A percentile compares a stretch with the other conserved stretches of the same genome.
Evolutionary conservation across 2,329 filamentous ascomycete genomes (phyloP).

Genomic region (Colletotrichum sp.): DNA sequence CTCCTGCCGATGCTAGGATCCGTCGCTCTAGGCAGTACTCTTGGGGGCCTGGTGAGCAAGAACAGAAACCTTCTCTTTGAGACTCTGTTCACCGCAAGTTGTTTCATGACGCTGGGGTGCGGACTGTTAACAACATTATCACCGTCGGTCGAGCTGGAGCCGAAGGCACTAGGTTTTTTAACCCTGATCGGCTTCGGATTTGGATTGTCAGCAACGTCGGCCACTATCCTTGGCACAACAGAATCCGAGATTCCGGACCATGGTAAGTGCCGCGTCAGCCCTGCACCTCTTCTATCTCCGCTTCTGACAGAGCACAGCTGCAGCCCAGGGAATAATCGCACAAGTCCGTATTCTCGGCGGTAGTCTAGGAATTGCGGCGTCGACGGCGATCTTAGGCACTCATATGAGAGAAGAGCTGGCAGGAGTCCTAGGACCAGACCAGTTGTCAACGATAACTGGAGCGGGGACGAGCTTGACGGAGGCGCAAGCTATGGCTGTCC

Average conservation of each 20-base stretch:
- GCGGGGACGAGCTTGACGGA: constrained; percentile 26
- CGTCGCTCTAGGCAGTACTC: constrained; percentile 48
- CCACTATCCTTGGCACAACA: constrained; percentile 49
- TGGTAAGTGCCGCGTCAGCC: constrained; percentile 36
- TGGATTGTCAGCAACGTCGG: constrained; percentile 50
- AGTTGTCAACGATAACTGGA: constrained; percentile 30
- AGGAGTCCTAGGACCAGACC: constrained; percentile 29
- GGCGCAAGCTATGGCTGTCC: constrained; percentile 35
- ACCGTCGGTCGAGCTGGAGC: constrained; percentile 36
- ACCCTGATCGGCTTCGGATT: constrained; percentile 58
- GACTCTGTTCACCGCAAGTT: constrained; percentile 45
- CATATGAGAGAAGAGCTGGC: constrained; percentile 33
- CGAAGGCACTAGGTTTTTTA: constrained; percentile 53
- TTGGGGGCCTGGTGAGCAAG: constrained; percentile 47
- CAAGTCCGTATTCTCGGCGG: constrained; percentile 58
- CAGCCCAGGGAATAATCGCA: constrained; percentile 57
- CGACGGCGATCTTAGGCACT: constrained; percentile 48
- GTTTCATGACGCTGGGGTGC: constrained; percentile 50
- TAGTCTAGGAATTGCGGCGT: constrained; percentile 59
- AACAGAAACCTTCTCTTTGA: constrained; percentile 46
- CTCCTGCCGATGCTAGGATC: constrained; percentile 58
- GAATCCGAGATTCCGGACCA: constrained; percentile 50
- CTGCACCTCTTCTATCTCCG: not conserved
- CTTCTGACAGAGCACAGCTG: constrained; percentile 37
- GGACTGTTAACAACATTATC: constrained; percentile 46